Evolutionary conservation across 179 eudicot genomes (phyloP).

Genomic region (Heliamphora pulchella): DNA sequence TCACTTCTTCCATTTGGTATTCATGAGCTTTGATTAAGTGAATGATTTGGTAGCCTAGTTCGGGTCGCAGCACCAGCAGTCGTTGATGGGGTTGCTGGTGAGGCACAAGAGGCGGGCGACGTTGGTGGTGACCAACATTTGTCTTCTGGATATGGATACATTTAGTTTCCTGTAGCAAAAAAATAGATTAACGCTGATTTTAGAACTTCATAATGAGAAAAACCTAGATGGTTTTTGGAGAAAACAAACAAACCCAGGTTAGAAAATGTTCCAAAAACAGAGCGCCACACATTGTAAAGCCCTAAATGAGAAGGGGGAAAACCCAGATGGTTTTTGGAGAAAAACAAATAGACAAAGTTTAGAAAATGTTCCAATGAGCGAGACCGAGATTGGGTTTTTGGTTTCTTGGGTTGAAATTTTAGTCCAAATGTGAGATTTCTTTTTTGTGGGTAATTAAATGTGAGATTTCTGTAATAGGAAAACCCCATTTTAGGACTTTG

Average conservation of each 20-base stretch:
- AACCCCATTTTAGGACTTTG: not conserved
- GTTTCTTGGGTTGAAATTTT: too few species aligned
- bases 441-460: not conserved
- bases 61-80: slow-evolving; percentile 86
- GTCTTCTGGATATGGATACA: slow-evolving; percentile 56
- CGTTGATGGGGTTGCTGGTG: slow-evolving; percentile 91
- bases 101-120: slow-evolving; percentile 33
- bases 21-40: too few species aligned
- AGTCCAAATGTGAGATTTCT: too few species aligned
- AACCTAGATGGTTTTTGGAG: not conserved
- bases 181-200: not conserved
- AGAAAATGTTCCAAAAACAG: too few species aligned
- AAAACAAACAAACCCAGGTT: not conserved
- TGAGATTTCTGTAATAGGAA: not conserved
- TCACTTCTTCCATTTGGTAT: too few species aligned
- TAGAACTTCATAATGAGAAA: not conserved
- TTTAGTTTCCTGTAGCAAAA: slow-evolving; percentile 52
- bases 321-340: not conserved
- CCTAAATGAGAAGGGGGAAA: not conserved
- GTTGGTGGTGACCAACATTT: slow-evolving; percentile 23
- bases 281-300: too few species aligned
- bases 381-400: not conserved
- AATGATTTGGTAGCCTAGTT: slow-evolving; percentile 53
- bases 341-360: not conserved
- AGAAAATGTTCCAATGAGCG: slow-evolving; percentile 7